Evolutionary conservation across 2,329 filamentous ascomycete species (phyloP), one percentile per base, ranked within the genome.

Genomic region (Domatiomyces catenatus): DNA sequence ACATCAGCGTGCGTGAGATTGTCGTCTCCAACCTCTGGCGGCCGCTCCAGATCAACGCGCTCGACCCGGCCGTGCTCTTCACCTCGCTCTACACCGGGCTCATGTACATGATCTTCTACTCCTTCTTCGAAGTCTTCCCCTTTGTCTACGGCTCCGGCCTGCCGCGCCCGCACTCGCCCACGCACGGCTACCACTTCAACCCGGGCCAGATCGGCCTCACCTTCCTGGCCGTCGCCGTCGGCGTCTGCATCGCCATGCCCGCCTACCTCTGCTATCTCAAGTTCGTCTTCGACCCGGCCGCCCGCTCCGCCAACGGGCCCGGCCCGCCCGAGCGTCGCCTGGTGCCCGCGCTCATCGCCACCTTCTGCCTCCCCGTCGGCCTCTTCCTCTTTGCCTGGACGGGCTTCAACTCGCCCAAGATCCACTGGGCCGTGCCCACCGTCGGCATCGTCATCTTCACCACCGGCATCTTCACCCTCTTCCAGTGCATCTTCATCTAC

Each of bases 61-160:
- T 77, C 59, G 78, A 81, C 52, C 79, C 79, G 0, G 75, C 78
- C 12, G 73, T 83, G 1, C 61, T 75, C 4, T 81, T 83, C 62
- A 72, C 78, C 1, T 75, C 79, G 57, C 49, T 80, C 42, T 83
- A 82, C 64, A 77, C 73, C 2, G 74, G 73, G 44, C 72, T 83
- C 57, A 73, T 77, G 58, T 83, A 67, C 53, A 62, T 56, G 10
- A 65, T 67, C 15, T 67, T 66, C 52, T 75, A 75, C 57, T 67
- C 67, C 6, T 83, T 75, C 66, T 83, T 83, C 60, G 79, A 83
- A 58, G 75, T 75, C n/a, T 83, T 83, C 63, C 79, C 79, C 2
- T 66, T 81, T 15, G 77, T 83, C 48, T 84, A 80, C 61, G 71
- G 71, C 1, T 69, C 70, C 24, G 57, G 57, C 42, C 55, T 56